Evolutionary conservation across 1,284 basidiomycete genomes (phyloP).

Genomic region (Athelia sp.): DNA sequence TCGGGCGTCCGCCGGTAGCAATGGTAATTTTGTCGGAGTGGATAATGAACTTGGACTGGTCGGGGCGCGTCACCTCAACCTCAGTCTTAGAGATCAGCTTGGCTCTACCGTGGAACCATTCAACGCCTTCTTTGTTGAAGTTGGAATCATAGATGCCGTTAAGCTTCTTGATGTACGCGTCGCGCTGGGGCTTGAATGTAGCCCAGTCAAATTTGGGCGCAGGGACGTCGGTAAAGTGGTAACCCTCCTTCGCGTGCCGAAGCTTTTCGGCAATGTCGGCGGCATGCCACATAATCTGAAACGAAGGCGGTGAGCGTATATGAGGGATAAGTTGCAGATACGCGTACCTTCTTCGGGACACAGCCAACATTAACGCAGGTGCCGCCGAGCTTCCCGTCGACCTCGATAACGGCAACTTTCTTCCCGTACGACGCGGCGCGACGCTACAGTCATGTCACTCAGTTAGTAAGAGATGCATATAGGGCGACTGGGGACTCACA

Average conservation of each 20-base stretch:
- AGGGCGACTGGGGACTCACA: conserved; percentile 33
- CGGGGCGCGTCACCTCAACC: conserved; percentile 63
- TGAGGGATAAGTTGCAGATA: background rate
- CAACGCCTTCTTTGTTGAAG: conserved; percentile 85
- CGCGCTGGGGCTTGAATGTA: conserved; percentile 89
- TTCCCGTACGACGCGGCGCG: conserved; percentile 92
- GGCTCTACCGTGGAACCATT: conserved; percentile 82
- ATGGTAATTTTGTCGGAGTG: conserved; percentile 76
- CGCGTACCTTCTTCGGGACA: conserved; percentile 78
- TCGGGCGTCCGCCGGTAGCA: conserved; percentile 85
- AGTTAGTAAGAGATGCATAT: background rate
- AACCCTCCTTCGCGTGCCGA: conserved; percentile 65
- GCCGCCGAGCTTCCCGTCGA: conserved; percentile 76
- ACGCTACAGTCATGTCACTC: conserved; percentile 41
- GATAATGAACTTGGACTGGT: conserved; percentile 62
- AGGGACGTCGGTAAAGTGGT: conserved; percentile 66
- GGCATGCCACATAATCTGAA: conserved; percentile 98
- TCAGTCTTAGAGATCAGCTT: conserved; percentile 62
- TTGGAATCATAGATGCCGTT: conserved; percentile 94
- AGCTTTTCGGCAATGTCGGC: conserved; percentile 89
- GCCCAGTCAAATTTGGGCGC: conserved; percentile 82
- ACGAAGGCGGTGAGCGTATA: conserved; percentile 5
- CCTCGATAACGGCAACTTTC: conserved; percentile 90
- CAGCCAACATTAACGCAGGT: conserved; percentile 97
- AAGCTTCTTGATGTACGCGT: conserved; percentile 89